These are phyloP conservation scores for Pseudogymnoascus sp. DNA, from an alignment of 2,329 filamentous ascomycete genomes.

Conservation along the genomic window DNA sequence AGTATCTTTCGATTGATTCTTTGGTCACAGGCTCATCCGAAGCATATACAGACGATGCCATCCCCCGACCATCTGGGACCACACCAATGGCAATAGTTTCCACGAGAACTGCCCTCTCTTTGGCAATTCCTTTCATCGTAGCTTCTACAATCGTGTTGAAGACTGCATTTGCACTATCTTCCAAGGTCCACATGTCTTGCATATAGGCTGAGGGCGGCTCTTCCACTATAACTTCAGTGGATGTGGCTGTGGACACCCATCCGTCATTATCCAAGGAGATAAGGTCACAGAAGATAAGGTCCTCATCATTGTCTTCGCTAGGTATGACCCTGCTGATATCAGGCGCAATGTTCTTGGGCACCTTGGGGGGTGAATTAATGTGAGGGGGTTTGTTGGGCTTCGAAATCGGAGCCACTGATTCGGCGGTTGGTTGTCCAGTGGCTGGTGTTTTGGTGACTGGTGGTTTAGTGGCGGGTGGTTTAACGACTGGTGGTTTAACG, in stretches of 20 bases:
- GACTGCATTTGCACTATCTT: background rate
- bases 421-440: background rate
- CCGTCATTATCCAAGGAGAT: background rate
- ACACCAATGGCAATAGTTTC: background rate
- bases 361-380: background rate
- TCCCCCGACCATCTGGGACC: background rate
- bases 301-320: background rate
- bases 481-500: background rate
- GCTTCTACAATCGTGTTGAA: background rate
- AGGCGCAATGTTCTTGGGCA: background rate
- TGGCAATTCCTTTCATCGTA: background rate
- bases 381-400: background rate
- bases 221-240: background rate
- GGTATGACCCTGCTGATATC: background rate
- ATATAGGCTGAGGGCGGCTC: background rate
- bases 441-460: background rate
- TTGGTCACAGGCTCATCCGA: background rate
- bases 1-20: background rate
- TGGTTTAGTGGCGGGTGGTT: background rate
- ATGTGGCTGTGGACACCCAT: background rate
- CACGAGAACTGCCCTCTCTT: background rate
- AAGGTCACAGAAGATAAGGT: background rate
- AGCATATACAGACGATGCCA: background rate
- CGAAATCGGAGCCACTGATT: background rate
- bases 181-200: constrained; percentile 3